Percentiles rank a stretch among this genome's conserved stretches.
phyloP scores from a whole-genome alignment of 352 stramenopile genomes.

The Pythium phragmitis region DNA sequence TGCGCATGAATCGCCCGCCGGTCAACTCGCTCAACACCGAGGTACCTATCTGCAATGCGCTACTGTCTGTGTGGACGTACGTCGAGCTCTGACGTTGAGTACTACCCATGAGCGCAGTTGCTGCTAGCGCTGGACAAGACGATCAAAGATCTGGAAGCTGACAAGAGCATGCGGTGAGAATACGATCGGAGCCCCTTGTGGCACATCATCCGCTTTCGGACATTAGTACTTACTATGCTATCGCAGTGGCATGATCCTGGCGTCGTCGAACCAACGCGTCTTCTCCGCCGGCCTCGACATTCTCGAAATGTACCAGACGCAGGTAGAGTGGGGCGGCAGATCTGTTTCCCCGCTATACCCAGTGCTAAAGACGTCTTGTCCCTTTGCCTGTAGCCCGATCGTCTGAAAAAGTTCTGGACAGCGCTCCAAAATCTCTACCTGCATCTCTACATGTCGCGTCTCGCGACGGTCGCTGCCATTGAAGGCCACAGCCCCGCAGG shows the following conservation, averaged over 20 bases:
- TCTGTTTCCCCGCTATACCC: too few species aligned
- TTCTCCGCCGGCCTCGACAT: conserved; percentile 94
- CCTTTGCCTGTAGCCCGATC: conserved; percentile 20
- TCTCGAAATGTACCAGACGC: conserved; percentile 89
- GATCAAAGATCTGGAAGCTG: conserved; percentile 69
- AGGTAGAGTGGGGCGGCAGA: conserved; percentile 30
- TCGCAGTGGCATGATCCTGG: conserved; percentile 70
- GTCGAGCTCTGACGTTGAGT: not conserved
- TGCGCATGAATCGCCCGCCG: conserved; percentile 75
- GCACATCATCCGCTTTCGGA: not conserved
- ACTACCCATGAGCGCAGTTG: conserved; percentile 33
- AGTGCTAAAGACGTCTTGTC: too few species aligned
- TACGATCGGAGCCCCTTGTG: not conserved
- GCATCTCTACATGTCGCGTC: conserved; percentile 89
- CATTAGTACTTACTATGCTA: not conserved
- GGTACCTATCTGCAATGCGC: conserved; percentile 25
- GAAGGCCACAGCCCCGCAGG: conserved; percentile 91
- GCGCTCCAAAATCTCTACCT: conserved; percentile 92
- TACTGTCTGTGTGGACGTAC: too few species aligned
- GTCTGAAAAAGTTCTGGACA: conserved; percentile 88
- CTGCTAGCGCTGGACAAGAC: conserved; percentile 65
- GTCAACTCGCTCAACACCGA: conserved; percentile 82
- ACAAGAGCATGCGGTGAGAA: conserved; percentile 70
- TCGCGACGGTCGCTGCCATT: conserved; percentile 89
- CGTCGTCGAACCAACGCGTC: conserved; percentile 74